phyloP scores from a whole-genome alignment of 768 basidiomycete species.

The Tricholoma hemisulphureum region DNA sequence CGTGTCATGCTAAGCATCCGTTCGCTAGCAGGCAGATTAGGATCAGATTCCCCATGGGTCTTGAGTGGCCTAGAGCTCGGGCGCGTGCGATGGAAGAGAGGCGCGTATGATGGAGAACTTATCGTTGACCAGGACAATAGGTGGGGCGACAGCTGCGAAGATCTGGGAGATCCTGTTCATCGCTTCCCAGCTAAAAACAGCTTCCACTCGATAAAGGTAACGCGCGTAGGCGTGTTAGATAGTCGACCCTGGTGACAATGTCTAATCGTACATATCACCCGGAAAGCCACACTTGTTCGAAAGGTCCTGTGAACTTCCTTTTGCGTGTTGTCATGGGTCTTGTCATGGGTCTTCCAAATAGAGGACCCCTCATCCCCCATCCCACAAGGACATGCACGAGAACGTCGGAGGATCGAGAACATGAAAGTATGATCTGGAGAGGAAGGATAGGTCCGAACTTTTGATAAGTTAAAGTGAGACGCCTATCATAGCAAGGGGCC shows the following conservation, averaged over 20 bases:
- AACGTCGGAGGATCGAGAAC: too few species aligned
- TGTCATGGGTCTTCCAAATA: too few species aligned
- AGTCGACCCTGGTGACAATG: slow-evolving; percentile 12
- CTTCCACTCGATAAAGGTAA: slow-evolving; percentile 9
- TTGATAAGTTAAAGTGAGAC: too few species aligned
- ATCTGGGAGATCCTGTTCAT: slow-evolving; percentile 2
- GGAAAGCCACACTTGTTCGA: too few species aligned
- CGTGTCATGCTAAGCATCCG: slow-evolving; percentile 32
- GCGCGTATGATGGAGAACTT: slow-evolving; percentile 37
- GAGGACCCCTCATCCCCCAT: too few species aligned
- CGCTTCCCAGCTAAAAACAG: not conserved
- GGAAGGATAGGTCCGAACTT: too few species aligned
- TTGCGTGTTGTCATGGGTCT: too few species aligned
- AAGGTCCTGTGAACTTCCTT: too few species aligned
- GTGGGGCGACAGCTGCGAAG: slow-evolving; percentile 16
- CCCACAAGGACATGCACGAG: too few species aligned
- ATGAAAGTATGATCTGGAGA: too few species aligned
- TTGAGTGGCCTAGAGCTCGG: slow-evolving; percentile 45
- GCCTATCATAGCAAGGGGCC: too few species aligned
- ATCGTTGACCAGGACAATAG: slow-evolving; percentile 26
- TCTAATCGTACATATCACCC: not conserved
- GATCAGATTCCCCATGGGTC: slow-evolving; percentile 43
- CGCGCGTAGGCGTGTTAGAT: slow-evolving; percentile 12
- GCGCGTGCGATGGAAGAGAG: slow-evolving; percentile 39
- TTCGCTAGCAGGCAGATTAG: slow-evolving; percentile 40